Percentiles rank a stretch among this genome's conserved stretches.
Conservation (phyloP, 495 filamentous ascomycete genomes). For the Lophiostoma macrostomum region DNA sequence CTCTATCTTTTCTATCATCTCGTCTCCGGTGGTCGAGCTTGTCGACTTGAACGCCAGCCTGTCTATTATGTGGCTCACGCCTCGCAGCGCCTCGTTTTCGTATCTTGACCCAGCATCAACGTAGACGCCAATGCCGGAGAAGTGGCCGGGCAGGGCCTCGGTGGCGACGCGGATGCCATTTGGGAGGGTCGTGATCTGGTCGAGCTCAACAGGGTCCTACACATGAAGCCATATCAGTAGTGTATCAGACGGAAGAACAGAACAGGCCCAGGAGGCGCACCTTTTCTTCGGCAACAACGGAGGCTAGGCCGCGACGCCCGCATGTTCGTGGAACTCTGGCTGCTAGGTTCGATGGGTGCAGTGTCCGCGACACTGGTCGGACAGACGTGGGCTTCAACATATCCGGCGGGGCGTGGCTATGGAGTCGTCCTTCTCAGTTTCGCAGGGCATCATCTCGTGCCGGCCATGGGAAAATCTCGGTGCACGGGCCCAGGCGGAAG, state of each 20-base stretch:
- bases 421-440: background rate
- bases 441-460: background rate
- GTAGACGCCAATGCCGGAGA: conserved; percentile 93
- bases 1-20: conserved; percentile 84
- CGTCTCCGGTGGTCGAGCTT: conserved; percentile 62
- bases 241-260: background rate
- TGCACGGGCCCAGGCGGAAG: too few relatives aligned
- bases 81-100: conserved; percentile 79
- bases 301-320: conserved; percentile 22
- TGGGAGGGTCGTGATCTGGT: conserved; percentile 81
- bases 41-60: conserved; percentile 96
- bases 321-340: conserved; percentile 6
- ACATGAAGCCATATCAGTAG: background rate
- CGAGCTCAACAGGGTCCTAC: conserved; percentile 84
- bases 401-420: background rate
- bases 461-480: too few relatives aligned
- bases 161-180: conserved; percentile 96
- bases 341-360: conserved; percentile 6
- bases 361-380: conserved; percentile 24
- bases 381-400: conserved; percentile 29
- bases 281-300: conserved; percentile 32
- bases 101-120: conserved; percentile 95
- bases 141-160: conserved; percentile 91
- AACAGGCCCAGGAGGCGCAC: conserved; percentile 9
- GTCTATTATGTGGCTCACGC: conserved; percentile 95